Evolutionary conservation across 108 stramenopile species (phyloP), one percentile per base, ranked within the genome.

Genomic region (Mediolabrus comicus): DNA sequence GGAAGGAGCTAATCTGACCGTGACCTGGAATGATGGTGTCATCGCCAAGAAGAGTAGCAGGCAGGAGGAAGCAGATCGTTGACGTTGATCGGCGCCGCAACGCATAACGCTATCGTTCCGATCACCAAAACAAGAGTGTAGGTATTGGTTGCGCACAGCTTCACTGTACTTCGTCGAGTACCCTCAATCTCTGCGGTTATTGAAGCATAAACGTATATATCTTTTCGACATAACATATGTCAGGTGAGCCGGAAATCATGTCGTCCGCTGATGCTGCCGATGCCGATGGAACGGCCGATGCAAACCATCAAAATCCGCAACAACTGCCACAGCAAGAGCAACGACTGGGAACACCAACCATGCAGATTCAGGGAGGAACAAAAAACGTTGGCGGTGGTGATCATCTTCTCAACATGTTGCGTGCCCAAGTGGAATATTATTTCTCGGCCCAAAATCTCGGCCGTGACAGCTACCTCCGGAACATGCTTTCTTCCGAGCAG

Each of bases 351-450:
- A 49, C 46, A 6, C 22, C 46, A 8, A 17, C 46, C 22, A 24
- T 49, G 22, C 6, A 17, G 16, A 49, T 49, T 17, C 46, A 3
- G 22, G 19, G 1, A 9, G 46, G 46, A 49, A 8, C 46, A 19
- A 43, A 17, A n/a, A 17, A 0, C 41, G 4, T 4, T 17, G 16
- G 4, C 16, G 46, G 46, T 22, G 46, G 46, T 0, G 46, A 49
- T 49, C 46, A 49, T 29, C 58, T 79, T 33, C 63, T 59, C 53
- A 54, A 59, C 51, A 58, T 68, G 34, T 67, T 82, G 3, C 66
- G 77, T 22, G 39, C 58, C 35, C 87, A 87, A 57, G 79, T 85
- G 27, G 87, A 87, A 62, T 87, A 82, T 68, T 87, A 87, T 54
- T 87, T 87, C 57, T 80, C 78, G 49, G 77, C 75, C 19, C 75